Evolutionary conservation across 2,329 filamentous ascomycete genomes (phyloP), one percentile per base, ranked within the genome.

Genomic region (Akanthomyces uredinophilus): DNA sequence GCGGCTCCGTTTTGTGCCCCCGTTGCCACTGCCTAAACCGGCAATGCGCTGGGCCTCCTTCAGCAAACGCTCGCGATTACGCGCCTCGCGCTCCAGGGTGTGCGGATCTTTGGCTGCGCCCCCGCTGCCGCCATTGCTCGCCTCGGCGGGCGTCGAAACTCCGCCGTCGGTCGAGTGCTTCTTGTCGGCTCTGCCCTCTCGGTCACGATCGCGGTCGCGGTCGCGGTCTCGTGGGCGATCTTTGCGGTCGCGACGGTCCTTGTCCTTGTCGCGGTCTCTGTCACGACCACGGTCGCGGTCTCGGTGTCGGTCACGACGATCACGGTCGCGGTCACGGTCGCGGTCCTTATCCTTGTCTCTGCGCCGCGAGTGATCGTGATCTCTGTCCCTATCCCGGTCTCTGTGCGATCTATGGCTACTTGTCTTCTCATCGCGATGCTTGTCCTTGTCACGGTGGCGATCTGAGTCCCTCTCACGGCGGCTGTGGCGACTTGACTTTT

Each of bases 21-120:
- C 73, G 35, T 81, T 68, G 58, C 79, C 76, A 2, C 78, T 72
- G 61, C 79, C 76, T 58, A 86, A 71, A 49, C 83, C 79, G 50
- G 85, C 80, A 73, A 88, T 84, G 41, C 85, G 82, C 73, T 90
- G 86, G 44, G 86, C 84, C 73, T 91, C 88, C 68, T 87, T 88
- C 14, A 88, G 77, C 57, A 90, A 77, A 29, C 88, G 80, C 71
- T 89, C 87, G 51, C 87, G 80, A 68, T 88, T 83, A 18, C 86
- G 78, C 14, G 83, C 84, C 70, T 90, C 87, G 24, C 88, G 84
- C 72, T 91, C 88, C 0, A 87, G 77, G 1, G 88, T 87, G 72
- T 90, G 87, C n/a, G 84, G 80, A 66, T 89, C 86, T 63, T 78
- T 79, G 44, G 66, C 47, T 32, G 65, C 56, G 32, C 68, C 54